A percentile compares a stretch with the other conserved stretches of the same genome.
phyloP scores from a whole-genome alignment of 306 rosid genomes.

The Prosopis cineraria region DNA sequence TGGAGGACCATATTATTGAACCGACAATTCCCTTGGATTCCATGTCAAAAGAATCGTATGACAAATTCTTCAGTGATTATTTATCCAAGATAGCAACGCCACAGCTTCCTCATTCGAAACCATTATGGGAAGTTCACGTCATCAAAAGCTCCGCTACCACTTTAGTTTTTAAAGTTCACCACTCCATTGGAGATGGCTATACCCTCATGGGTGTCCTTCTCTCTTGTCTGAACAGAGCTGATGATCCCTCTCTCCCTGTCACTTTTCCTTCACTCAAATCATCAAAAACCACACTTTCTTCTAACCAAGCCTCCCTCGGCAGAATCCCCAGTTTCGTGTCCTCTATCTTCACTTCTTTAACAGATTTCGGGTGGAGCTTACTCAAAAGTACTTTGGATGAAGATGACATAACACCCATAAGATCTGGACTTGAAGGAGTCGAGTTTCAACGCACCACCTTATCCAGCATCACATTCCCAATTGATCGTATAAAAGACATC shows the following conservation, averaged over 20 bases:
- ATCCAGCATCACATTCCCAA: neutral
- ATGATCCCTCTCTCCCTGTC: neutral
- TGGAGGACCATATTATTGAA: neutral
- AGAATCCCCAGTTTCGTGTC: neutral
- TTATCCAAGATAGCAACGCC: neutral
- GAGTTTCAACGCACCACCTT: neutral
- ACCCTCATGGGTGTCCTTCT: neutral
- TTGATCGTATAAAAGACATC: conserved; percentile 35
- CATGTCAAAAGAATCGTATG: neutral
- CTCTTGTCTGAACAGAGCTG: conserved; percentile 9
- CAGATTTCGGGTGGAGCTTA: conserved; percentile 23
- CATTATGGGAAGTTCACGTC: conserved; percentile 18
- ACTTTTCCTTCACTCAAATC: conserved; percentile 6
- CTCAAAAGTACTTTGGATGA: conserved; percentile 8
- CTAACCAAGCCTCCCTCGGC: neutral
- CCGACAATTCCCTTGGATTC: neutral
- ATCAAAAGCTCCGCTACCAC: neutral
- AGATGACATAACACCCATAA: conserved; percentile 44
- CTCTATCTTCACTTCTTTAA: neutral
- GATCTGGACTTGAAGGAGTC: conserved; percentile 30
- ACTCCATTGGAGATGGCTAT: conserved; percentile 13
- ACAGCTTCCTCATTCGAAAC: neutral
- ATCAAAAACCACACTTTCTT: neutral
- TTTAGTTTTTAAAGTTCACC: conserved; percentile 7
- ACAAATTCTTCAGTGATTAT: neutral